These are phyloP conservation scores for Candida boidinii DNA, from an alignment of 805 yeast species.

Conservation along the genomic window DNA sequence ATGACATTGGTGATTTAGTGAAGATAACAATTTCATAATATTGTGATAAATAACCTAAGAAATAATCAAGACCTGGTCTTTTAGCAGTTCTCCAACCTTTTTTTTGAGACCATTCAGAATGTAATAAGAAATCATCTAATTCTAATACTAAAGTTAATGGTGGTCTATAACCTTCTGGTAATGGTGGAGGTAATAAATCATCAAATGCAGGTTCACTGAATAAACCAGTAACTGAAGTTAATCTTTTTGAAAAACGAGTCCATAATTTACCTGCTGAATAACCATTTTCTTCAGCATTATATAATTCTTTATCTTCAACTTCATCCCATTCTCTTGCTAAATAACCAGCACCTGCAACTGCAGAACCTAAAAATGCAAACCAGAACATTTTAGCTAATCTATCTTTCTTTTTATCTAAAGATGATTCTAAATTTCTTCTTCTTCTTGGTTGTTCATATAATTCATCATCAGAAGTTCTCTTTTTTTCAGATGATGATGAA, in stretches of 20 bases:
- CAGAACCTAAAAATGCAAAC: conserved; percentile 45
- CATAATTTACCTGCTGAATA: conserved; percentile 57
- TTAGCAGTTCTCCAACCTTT: conserved; percentile 98
- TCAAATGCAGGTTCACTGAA: conserved; percentile 93
- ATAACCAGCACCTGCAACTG: conserved; percentile 49
- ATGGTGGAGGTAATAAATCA: conserved; percentile 83
- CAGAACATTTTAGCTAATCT: conserved; percentile 70
- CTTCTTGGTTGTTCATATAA: conserved; percentile 26
- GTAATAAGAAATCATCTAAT: conserved; percentile 84
- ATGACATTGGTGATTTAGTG: conserved; percentile 76
- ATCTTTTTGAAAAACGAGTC: conserved; percentile 63
- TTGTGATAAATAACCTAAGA: conserved; percentile 87
- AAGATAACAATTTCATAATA: conserved; percentile 94
- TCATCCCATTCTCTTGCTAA: conserved; percentile 82
- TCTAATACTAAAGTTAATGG: conserved; percentile 86
- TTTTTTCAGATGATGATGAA: conserved; percentile 4
- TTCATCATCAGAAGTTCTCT: conserved; percentile 16
- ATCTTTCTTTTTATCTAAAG: conserved; percentile 78
- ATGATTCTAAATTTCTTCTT: conserved; percentile 52
- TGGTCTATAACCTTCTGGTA: conserved; percentile 86
- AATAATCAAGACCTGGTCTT: conserved; percentile 97
- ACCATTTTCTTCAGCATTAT: conserved; percentile 51
- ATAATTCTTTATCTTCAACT: conserved; percentile 47
- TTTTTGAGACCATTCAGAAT: conserved; percentile 85
- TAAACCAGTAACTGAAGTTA: conserved; percentile 65